Conservation (phyloP, 2,329 filamentous ascomycete species). For the Penicillium sp. region DNA sequence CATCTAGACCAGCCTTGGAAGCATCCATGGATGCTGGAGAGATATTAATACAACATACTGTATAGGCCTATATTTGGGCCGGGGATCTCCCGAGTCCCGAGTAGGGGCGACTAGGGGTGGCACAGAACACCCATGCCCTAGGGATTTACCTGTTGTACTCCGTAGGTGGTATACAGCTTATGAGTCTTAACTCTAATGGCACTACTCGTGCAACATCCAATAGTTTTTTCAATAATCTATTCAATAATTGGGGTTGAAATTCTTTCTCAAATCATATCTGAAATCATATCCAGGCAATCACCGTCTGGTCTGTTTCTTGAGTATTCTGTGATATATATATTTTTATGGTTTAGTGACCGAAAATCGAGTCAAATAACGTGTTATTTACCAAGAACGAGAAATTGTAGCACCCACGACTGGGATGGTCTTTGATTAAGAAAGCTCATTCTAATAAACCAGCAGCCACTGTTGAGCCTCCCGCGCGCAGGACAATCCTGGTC, state of each 20-base stretch:
- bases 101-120: constrained; percentile 1
- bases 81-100: constrained; percentile 16
- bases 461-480: constrained; percentile 78
- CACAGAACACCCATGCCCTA: neutral
- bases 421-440: neutral
- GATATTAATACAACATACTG: no score
- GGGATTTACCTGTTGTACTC: neutral
- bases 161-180: neutral
- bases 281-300: neutral
- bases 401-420: neutral
- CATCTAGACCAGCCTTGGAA: neutral
- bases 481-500: constrained; percentile 75
- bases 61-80: constrained; percentile 1
- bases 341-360: neutral
- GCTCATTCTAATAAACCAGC: constrained; percentile 72
- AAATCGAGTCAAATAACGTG: neutral
- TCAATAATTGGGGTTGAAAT: neutral
- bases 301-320: no score
- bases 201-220: neutral
- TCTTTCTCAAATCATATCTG: neutral
- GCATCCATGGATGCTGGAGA: neutral
- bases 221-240: neutral
- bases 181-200: neutral
- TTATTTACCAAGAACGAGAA: neutral
- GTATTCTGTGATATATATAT: neutral